A percentile compares a stretch with the other conserved stretches of the same genome.
phyloP scores from a whole-genome alignment of 2,329 filamentous ascomycete genomes.

The Colletotrichum agaves region DNA sequence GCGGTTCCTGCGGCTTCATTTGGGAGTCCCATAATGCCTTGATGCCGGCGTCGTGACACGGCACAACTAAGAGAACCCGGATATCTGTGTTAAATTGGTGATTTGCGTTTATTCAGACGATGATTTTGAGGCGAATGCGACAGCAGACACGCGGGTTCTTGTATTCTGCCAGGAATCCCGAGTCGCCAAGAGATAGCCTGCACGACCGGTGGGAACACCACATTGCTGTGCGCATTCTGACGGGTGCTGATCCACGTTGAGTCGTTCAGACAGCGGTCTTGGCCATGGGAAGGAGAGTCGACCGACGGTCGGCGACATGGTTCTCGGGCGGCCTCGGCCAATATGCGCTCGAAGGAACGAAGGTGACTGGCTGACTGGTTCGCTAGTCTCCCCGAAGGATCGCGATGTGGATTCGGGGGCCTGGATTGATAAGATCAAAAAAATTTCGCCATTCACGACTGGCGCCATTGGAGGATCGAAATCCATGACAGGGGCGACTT shows the following conservation, averaged over 20 bases:
- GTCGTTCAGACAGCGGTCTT: not conserved
- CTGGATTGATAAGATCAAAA: conserved; percentile 30
- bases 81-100: not conserved
- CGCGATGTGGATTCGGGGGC: conserved; percentile 12
- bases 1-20: not conserved
- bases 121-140: not conserved
- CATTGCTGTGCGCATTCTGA: not conserved
- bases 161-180: not conserved
- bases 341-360: not conserved
- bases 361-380: not conserved
- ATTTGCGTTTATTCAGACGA: not conserved
- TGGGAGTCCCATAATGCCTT: not conserved
- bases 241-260: not conserved
- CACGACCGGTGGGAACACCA: conserved; percentile 2
- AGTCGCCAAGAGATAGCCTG: conserved; percentile 4
- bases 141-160: not conserved
- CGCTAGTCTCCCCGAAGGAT: conserved; percentile 20
- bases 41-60: not conserved
- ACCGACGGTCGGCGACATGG: not conserved
- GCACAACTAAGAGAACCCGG: no score
- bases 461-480: conserved; percentile 17
- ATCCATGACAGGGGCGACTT: conserved; percentile 15
- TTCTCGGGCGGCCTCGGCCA: conserved; percentile 15
- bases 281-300: not conserved
- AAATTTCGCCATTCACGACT: not conserved